These are phyloP conservation scores for Zymoseptoria pseudotritici DNA, from an alignment of 2,329 filamentous ascomycete genomes.

Conservation along the genomic window DNA sequence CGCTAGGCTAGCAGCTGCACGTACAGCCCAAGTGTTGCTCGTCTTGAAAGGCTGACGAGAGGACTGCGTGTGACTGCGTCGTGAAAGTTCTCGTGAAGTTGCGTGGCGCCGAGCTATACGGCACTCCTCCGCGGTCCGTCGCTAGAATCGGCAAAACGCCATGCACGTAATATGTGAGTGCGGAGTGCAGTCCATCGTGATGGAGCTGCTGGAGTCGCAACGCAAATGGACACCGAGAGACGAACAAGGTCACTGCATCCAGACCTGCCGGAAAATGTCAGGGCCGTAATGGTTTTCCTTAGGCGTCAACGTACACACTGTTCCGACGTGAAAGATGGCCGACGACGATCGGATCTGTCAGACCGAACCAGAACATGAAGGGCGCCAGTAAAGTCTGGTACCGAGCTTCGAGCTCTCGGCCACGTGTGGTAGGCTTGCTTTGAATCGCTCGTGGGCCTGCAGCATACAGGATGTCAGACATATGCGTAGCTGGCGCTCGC, in stretches of 20 bases:
- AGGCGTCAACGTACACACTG: no score
- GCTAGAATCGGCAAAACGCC: not conserved
- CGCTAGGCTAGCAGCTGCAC: not conserved
- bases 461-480: no score
- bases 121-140: not conserved
- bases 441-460: no score
- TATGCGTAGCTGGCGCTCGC: no score
- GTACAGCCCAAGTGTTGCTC: not conserved
- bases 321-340: no score
- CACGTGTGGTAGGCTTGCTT: not conserved
- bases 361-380: not conserved
- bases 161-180: not conserved
- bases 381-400: not conserved
- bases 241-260: no score
- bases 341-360: not conserved
- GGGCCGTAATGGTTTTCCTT: not conserved
- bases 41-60: not conserved
- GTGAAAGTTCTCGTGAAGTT: not conserved
- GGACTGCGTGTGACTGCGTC: not conserved
- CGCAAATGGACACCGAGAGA: no score
- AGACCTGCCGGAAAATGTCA: no score
- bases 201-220: not conserved
- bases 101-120: not conserved
- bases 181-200: not conserved
- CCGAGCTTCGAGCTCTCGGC: not conserved